Conservation (phyloP, 2,329 filamentous ascomycete species). For the Beauveria varroae region DNA sequence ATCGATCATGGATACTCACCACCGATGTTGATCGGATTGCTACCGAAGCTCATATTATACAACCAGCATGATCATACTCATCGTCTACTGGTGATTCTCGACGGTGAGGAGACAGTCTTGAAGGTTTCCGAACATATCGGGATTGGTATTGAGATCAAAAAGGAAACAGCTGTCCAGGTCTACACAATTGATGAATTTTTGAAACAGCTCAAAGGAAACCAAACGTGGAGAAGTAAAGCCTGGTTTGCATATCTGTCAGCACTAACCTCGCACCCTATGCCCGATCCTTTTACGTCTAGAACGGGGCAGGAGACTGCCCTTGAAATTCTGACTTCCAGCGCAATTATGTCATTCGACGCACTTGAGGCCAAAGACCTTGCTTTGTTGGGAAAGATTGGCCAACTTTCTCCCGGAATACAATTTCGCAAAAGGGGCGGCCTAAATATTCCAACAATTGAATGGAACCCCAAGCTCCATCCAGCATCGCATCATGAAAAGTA, state of each 20-base stretch:
- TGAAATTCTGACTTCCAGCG: conserved; percentile 36
- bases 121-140: fast-evolving
- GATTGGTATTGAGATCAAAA: not conserved
- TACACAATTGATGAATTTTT: not conserved
- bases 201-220: conserved; percentile 35
- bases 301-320: conserved; percentile 49
- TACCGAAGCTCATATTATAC: not conserved
- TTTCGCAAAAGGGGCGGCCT: not conserved
- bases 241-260: conserved; percentile 44
- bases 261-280: conserved; percentile 41
- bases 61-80: fast-evolving
- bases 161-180: not conserved
- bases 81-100: not conserved
- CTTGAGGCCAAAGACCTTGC: not conserved
- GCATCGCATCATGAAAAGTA: not conserved
- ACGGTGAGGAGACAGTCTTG: not conserved
- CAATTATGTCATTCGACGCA: conserved; percentile 31
- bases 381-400: not conserved
- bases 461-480: not conserved
- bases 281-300: conserved; percentile 37
- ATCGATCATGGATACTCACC: not conserved
- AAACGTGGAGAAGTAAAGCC: conserved; percentile 42
- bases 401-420: not conserved
- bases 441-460: not conserved
- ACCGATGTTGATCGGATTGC: not conserved